These are phyloP conservation scores for Coffea humblotiana DNA, from an alignment of 305 asterid genomes.

Conservation along the genomic window DNA sequence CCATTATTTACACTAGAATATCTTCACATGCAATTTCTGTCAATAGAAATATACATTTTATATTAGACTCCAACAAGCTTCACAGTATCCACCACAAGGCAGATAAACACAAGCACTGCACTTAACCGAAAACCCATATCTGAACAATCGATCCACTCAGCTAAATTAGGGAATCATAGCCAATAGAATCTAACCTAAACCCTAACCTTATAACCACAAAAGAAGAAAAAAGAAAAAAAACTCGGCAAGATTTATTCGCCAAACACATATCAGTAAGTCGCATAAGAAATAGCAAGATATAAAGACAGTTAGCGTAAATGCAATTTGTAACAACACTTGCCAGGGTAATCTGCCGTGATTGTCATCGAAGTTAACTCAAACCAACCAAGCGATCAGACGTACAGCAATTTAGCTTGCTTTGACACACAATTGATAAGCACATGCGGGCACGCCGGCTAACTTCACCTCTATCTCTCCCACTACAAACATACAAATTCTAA, in stretches of 20 bases:
- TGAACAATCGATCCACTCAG: not conserved
- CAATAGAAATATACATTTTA: conserved; percentile 10
- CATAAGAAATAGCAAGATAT: not conserved
- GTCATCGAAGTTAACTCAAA: not conserved
- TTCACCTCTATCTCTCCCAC: not conserved
- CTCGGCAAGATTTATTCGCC: not conserved
- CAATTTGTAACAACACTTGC: not conserved
- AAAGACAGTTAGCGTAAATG: not conserved
- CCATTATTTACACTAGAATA: conserved; percentile 51
- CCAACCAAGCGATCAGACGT: not conserved
- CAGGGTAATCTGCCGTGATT: not conserved
- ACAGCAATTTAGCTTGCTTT: not conserved
- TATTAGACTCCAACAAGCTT: not conserved
- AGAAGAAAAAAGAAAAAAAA: too few relatives aligned
- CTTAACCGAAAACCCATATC: not conserved
- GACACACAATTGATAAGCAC: not conserved
- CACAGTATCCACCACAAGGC: not conserved
- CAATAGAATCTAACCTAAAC: not conserved
- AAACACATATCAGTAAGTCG: not conserved
- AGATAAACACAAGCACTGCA: not conserved
- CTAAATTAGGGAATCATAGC: not conserved
- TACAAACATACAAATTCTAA: not conserved
- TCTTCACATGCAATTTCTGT: conserved; percentile 27
- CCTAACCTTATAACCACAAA: not conserved
- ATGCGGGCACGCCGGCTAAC: not conserved